phyloP scores from a whole-genome alignment of 179 eudicot genomes.

The Patellifolia procumbens region DNA sequence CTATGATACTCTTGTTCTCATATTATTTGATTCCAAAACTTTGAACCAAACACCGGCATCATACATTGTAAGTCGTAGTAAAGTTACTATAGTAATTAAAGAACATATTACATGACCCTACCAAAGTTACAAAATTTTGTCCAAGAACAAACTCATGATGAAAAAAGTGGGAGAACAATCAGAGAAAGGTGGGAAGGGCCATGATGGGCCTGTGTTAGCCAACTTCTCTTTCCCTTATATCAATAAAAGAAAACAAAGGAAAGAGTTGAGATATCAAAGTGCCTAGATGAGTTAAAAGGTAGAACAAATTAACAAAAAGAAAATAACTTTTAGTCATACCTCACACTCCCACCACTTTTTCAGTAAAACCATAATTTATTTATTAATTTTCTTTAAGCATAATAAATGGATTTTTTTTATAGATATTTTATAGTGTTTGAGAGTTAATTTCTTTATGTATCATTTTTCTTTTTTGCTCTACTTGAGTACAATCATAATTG shows the following conservation, averaged over 20 bases:
- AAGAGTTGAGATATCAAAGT: conserved; percentile 34
- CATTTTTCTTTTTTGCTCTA: conserved; percentile 24
- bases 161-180: conserved; percentile 13
- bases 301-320: conserved; percentile 34
- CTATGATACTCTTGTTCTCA: no score
- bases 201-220: conserved; percentile 40
- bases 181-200: conserved; percentile 20
- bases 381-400: no score
- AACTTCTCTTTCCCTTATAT: conserved; percentile 31
- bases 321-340: conserved; percentile 17
- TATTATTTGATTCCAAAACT: no score
- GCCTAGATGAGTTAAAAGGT: conserved; percentile 30
- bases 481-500: conserved; percentile 57
- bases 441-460: conserved; percentile 7
- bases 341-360: conserved; percentile 21
- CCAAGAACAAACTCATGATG: conserved; percentile 27
- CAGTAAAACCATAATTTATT: not conserved
- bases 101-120: conserved; percentile 19
- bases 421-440: not conserved
- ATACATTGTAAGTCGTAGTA: not conserved
- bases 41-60: no score
- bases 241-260: conserved; percentile 31
- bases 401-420: no score
- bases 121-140: conserved; percentile 1
- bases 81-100: not conserved